Conservation (phyloP, 331 rosid genomes). For the Erythrophleum ivorense region DNA sequence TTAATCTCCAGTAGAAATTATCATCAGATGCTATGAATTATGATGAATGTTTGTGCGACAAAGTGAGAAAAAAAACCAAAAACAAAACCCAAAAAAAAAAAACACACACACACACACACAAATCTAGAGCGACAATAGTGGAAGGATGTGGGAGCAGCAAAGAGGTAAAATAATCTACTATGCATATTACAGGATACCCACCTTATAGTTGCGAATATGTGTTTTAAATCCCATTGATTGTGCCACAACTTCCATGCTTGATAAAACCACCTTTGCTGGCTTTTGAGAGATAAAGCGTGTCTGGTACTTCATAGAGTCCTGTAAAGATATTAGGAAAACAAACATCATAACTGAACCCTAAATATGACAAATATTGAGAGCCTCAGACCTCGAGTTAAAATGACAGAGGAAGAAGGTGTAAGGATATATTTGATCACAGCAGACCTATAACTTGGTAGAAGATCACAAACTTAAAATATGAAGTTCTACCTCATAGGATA, state of each 20-base stretch:
- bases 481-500: not conserved
- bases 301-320: conserved; percentile 72
- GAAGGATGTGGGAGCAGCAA: conserved; percentile 20
- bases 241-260: conserved; percentile 95
- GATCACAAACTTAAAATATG: not conserved
- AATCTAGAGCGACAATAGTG: not conserved
- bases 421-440: conserved; percentile 17
- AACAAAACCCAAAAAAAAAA: too few relatives aligned
- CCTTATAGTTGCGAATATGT: conserved; percentile 91
- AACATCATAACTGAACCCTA: not conserved
- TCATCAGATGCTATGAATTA: not conserved
- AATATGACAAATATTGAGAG: not conserved
- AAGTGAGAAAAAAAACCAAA: not conserved
- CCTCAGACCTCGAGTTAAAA: conserved; percentile 23
- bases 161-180: conserved; percentile 8
- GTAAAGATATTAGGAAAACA: conserved; percentile 13
- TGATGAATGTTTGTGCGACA: conserved; percentile 1
- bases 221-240: conserved; percentile 96
- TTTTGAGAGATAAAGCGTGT: conserved; percentile 86
- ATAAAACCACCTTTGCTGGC: conserved; percentile 80
- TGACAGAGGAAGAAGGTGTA: conserved; percentile 20
- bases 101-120: too few relatives aligned
- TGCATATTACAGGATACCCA: conserved; percentile 21
- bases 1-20: conserved; percentile 13
- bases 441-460: conserved; percentile 4